Evolutionary conservation across 192 early-diverging fungal species (phyloP).

Genomic region (Podila horticola): DNA sequence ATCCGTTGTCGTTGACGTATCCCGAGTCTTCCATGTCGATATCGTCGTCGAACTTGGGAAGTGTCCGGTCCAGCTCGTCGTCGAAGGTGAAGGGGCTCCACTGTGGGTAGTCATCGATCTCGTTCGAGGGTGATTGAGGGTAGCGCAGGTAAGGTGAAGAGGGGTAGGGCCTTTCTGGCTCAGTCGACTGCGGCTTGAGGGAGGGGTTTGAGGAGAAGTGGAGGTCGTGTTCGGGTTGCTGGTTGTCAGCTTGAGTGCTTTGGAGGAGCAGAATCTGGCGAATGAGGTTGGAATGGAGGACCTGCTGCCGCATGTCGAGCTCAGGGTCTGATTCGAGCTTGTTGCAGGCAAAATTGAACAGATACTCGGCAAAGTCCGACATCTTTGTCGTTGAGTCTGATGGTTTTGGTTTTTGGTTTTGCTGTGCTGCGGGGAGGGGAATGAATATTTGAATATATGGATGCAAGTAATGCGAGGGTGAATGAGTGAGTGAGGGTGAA

Average conservation of each 20-base stretch:
- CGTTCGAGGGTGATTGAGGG: not conserved
- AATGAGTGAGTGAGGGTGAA: not conserved
- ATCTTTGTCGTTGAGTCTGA: conserved; percentile 1
- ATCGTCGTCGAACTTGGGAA: not conserved
- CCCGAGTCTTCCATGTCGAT: not conserved
- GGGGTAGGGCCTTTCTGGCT: not conserved
- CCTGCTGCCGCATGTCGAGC: conserved; percentile 37
- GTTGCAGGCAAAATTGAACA: conserved; percentile 44
- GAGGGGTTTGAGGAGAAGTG: not conserved
- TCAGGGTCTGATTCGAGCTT: conserved; percentile 36
- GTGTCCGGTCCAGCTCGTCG: conserved; percentile 38
- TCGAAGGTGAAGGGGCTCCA: conserved; percentile 34
- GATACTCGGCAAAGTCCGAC: conserved; percentile 39
- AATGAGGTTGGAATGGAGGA: conserved; percentile 45
- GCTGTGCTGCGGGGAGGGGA: not conserved
- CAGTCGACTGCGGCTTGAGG: not conserved
- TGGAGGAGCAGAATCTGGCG: conserved; percentile 42
- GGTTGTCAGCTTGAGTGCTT: conserved; percentile 1
- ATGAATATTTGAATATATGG: not conserved
- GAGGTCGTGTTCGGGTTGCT: not conserved
- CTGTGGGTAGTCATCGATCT: not conserved
- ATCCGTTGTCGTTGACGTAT: not conserved
- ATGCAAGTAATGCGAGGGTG: not conserved
- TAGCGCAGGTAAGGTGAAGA: not conserved
- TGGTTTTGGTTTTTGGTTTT: not conserved